Conservation (phyloP, 2,329 filamentous ascomycete genomes). For the Aspergillus sp. region DNA sequence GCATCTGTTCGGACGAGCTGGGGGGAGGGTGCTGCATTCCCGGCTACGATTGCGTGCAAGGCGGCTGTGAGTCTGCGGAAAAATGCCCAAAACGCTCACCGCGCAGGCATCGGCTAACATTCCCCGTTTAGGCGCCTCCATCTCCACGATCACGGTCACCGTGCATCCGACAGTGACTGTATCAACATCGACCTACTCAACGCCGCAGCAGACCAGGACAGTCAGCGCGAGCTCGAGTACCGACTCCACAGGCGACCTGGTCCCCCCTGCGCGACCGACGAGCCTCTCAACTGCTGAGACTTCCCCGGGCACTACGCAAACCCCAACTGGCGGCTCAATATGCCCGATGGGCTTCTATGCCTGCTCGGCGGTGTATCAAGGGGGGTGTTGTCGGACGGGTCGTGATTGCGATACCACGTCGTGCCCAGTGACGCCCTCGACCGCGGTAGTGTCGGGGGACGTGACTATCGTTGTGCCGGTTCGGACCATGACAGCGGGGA, state of each 20-base stretch:
- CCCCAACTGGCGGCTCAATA: constrained; percentile 30
- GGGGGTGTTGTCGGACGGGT: constrained; percentile 81
- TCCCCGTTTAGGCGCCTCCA: constrained; percentile 18
- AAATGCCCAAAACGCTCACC: too few species aligned
- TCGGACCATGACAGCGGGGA: constrained; percentile 31
- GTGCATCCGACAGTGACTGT: constrained; percentile 20
- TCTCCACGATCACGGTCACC: constrained; percentile 29
- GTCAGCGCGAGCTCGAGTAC: constrained; percentile 24
- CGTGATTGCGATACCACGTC: constrained; percentile 73
- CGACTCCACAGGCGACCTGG: constrained; percentile 19
- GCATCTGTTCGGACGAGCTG: constrained; percentile 43
- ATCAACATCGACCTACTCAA: constrained; percentile 23
- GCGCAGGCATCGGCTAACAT: too few species aligned
- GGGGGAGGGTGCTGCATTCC: constrained; percentile 56
- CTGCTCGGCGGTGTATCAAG: constrained; percentile 69
- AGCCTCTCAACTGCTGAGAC: constrained; percentile 27
- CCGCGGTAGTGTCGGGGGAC: constrained; percentile 55
- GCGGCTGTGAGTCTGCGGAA: constrained; percentile 43
- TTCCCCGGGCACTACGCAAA: constrained; percentile 24
- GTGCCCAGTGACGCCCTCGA: constrained; percentile 61
- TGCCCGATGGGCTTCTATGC: constrained; percentile 91
- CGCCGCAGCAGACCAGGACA: constrained; percentile 16
- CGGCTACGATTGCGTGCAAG: constrained; percentile 47
- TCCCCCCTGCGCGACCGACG: constrained; percentile 31
- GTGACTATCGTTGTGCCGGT: constrained; percentile 60